phyloP scores from a whole-genome alignment of 768 basidiomycete species.

The Plicaturopsis crispa region DNA sequence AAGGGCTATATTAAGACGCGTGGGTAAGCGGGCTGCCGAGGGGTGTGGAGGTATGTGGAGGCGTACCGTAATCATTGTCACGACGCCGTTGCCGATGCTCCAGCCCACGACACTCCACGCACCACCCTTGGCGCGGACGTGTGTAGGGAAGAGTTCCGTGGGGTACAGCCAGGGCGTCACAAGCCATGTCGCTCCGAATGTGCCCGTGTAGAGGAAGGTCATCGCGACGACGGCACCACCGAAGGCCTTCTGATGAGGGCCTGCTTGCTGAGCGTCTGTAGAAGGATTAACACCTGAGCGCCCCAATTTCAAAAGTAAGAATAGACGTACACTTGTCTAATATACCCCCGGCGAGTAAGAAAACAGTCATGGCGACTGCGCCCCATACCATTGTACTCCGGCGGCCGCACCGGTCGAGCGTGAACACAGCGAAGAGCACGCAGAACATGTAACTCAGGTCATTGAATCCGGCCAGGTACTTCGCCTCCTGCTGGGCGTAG shows the following conservation, averaged over 20 bases:
- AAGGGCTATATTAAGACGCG: conserved; percentile 2
- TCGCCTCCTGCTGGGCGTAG: conserved; percentile 4
- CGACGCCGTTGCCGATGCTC: conserved; percentile 6
- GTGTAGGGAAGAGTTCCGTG: conserved; percentile 6
- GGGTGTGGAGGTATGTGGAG: no score
- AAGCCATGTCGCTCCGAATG: conserved; percentile 7
- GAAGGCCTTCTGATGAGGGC: conserved; percentile 2
- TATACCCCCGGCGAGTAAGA: conserved; percentile 4
- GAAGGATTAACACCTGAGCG: background rate
- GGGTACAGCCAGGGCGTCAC: conserved; percentile 8
- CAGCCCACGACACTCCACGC: conserved; percentile 5
- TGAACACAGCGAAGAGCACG: conserved; percentile 6
- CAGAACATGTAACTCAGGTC: conserved; percentile 6
- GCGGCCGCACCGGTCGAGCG: conserved; percentile 5
- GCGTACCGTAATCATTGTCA: conserved; percentile 7
- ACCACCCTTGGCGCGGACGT: conserved; percentile 6
- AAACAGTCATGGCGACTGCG: conserved; percentile 2
- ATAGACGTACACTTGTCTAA: conserved; percentile 5
- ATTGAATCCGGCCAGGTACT: conserved; percentile 6
- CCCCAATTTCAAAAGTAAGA: background rate
- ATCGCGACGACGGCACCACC: conserved; percentile 1
- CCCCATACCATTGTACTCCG: conserved; percentile 8
- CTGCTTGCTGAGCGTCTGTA: conserved; percentile 3
- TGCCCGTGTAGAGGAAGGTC: conserved; percentile 8
- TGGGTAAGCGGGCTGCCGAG: no score